Conservation (phyloP, 768 basidiomycete species). For the Floccularia luteovirens region DNA sequence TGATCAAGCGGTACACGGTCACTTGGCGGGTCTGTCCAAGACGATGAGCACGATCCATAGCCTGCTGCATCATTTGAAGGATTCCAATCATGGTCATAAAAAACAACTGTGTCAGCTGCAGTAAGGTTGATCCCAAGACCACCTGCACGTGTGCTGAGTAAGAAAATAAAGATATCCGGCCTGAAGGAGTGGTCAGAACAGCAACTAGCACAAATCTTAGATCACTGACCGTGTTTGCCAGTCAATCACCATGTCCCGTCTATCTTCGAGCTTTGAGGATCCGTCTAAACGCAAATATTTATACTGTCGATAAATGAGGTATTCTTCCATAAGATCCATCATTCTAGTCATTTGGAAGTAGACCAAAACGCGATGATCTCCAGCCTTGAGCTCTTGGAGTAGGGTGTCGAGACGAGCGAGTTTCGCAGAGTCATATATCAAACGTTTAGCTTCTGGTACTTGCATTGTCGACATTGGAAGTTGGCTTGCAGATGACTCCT, state of each 20-base stretch:
- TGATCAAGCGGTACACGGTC: constrained; percentile 92
- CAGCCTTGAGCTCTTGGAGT: constrained; percentile 87
- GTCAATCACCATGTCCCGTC: constrained; percentile 98
- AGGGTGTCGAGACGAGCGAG: constrained; percentile 83
- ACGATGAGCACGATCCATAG: constrained; percentile 97
- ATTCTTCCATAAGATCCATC: constrained; percentile 99
- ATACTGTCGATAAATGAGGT: constrained; percentile 93
- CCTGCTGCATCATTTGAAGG: constrained; percentile 96
- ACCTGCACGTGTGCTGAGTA: constrained; percentile 91
- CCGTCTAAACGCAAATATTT: constrained; percentile 92
- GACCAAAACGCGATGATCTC: constrained; percentile 88
- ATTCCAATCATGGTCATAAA: constrained; percentile 96
- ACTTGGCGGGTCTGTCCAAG: constrained; percentile 96
- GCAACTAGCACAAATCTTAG: no score
- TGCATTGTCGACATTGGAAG: constrained; percentile 80
- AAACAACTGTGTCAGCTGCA: constrained; percentile 92
- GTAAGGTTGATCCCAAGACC: constrained; percentile 96
- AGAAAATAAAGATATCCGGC: constrained; percentile 83
- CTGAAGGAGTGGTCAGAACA: constrained; percentile 23
- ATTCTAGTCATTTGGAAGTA: constrained; percentile 99
- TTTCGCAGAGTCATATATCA: constrained; percentile 96
- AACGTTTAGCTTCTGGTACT: constrained; percentile 89
- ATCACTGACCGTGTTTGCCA: constrained; percentile 90
- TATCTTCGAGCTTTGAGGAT: constrained; percentile 89
- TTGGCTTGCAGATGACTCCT: constrained; percentile 59